Percentiles rank a stretch among this genome's conserved stretches.
Evolutionary conservation across 257 asterid genomes (phyloP).

Genomic region (Salvia splendens): DNA sequence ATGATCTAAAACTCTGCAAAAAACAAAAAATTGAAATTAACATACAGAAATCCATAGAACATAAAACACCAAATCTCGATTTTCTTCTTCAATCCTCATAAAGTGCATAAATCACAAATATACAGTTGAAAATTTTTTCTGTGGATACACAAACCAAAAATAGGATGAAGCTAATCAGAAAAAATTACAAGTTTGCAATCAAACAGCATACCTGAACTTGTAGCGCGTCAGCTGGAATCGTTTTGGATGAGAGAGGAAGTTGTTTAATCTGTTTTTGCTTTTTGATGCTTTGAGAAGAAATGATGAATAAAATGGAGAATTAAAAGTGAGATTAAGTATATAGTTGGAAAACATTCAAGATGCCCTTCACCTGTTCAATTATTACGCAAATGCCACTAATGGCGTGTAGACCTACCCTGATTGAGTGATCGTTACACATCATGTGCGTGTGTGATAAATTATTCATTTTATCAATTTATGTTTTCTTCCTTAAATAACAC

Average conservation of each 20-base stretch:
- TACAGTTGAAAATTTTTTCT: background rate
- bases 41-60: background rate
- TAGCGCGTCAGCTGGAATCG: constrained; percentile 21
- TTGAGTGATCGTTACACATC: background rate
- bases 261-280: background rate
- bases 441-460: background rate
- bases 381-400: constrained; percentile 39
- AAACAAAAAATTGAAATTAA: background rate
- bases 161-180: background rate
- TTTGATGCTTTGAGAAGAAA: background rate
- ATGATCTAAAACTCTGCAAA: background rate
- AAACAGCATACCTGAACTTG: constrained; percentile 28
- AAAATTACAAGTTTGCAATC: background rate
- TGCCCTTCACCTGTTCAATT: constrained; percentile 26
- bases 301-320: constrained; percentile 4
- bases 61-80: background rate
- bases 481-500: too few relatives aligned
- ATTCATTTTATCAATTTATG: background rate
- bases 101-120: constrained; percentile 10
- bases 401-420: constrained; percentile 35
- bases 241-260: constrained; percentile 16
- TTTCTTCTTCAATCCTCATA: background rate
- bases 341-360: constrained; percentile 21
- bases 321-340: background rate
- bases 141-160: background rate